phyloP scores from a whole-genome alignment of 2,329 filamentous ascomycete species.

The Rhinocladiella similis region DNA sequence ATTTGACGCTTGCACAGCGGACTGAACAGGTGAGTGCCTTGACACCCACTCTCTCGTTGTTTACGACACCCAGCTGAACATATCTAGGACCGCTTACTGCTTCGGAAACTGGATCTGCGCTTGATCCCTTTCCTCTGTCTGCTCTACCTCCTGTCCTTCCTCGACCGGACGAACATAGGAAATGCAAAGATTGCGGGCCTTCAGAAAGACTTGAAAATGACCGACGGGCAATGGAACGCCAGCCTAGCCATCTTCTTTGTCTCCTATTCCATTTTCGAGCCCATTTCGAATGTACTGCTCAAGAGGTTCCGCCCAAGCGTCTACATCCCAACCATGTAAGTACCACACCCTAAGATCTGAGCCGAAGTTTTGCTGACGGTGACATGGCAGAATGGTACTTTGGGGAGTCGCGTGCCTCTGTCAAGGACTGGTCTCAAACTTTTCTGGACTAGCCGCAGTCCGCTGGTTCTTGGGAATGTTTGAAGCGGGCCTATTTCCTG shows the following conservation, averaged over 20 bases:
- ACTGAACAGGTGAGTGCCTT: too few species aligned
- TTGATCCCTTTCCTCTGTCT: constrained; percentile 27
- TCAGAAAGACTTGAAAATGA: constrained; percentile 31
- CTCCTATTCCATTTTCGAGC: constrained; percentile 44
- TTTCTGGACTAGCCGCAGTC: constrained; percentile 45
- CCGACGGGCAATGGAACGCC: constrained; percentile 23
- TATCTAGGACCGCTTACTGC: too few species aligned
- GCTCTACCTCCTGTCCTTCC: constrained; percentile 34
- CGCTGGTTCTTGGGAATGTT: constrained; percentile 53
- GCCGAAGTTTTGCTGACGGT: too few species aligned
- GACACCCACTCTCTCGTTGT: too few species aligned
- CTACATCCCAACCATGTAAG: constrained; percentile 62
- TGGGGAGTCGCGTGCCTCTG: constrained; percentile 34
- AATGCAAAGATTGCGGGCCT: constrained; percentile 37
- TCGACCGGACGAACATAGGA: constrained; percentile 39
- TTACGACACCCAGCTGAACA: too few species aligned
- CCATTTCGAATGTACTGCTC: constrained; percentile 73
- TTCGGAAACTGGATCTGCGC: too few species aligned
- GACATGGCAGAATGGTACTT: constrained; percentile 68
- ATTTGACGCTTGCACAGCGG: too few species aligned
- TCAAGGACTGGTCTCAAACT: constrained; percentile 36
- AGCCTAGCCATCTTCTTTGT: constrained; percentile 68
- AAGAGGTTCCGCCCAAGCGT: constrained; percentile 71
- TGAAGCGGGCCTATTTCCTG: constrained; percentile 53
- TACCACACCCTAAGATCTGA: too few species aligned